Evolutionary conservation across 1,139 yeast species (phyloP), one percentile per base, ranked within the genome.

Genomic region (Kodamaea plutei): DNA sequence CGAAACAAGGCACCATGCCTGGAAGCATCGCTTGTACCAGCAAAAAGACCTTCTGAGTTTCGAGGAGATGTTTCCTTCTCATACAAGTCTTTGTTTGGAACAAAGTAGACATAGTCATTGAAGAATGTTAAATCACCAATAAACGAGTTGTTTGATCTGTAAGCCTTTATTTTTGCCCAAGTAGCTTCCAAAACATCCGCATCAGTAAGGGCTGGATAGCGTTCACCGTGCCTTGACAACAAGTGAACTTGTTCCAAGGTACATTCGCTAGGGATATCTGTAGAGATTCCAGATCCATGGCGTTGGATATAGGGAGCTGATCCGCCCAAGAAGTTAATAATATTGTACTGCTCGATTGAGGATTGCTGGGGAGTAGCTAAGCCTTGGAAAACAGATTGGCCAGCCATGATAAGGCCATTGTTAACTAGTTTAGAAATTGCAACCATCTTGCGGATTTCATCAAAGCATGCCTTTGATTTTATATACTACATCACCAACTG

Each of bases 181-280:
- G 56, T 35, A 7, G 43, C 42, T 27, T 53, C 43, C 25, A 34
- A 29, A 19, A n/a, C 27, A n/a, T 25, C 20, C 4, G 46, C 48
- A 4, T 20, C 26, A 6, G 23, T 35, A 15, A 34, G 36, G 25
- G 49, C 40, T 28, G 85, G 87, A 50, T 65, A 82, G 45, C 91
- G 61, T 48, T 80, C 88, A n/a, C 89, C 91, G 45, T 83, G 91
- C 49, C 91, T 71, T 36, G 72, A 65, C 30, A 76, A 56, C 38
- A 76, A 55, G 41, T 76, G 79, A n/a, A 79, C 84, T 51, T 79
- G 87, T 38, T 77, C 79, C 29, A 80, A 63, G 7, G 59, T 51
- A 48, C 84, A 74, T 29, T 64, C 64, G 3, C 50, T 61, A 7
- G 88, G 87, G 26, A 58, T 45, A 17, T 55, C 64, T 20, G 70